phyloP scores from a whole-genome alignment of 1,284 basidiomycete genomes.

The Papiliotrema laurentii region DNA sequence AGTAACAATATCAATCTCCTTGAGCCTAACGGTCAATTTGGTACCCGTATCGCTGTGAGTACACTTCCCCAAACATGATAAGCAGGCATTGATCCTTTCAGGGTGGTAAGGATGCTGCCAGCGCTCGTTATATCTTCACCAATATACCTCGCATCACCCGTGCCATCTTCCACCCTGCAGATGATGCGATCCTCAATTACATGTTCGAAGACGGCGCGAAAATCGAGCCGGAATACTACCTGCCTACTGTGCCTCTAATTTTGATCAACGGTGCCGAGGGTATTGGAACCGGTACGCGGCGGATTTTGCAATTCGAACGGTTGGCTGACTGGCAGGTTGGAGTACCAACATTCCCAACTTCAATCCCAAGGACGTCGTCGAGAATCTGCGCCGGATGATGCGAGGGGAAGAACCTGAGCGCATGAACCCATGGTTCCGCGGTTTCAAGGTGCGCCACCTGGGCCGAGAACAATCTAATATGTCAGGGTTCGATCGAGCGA shows the following conservation, averaged over 20 bases:
- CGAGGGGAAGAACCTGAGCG: conserved; percentile 72
- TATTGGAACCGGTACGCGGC: conserved; percentile 78
- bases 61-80: background rate
- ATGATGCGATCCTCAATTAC: conserved; percentile 79
- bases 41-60: conserved; percentile 63
- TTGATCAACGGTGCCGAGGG: conserved; percentile 94
- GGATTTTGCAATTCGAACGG: conserved; percentile 1
- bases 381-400: conserved; percentile 84
- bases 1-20: conserved; percentile 95
- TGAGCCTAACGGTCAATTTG: conserved; percentile 90
- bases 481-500: conserved; percentile 72
- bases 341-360: conserved; percentile 90
- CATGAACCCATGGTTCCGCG: conserved; percentile 97
- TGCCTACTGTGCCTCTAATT: conserved; percentile 84
- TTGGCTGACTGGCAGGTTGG: conserved; percentile 64
- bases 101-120: conserved; percentile 93
- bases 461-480: background rate
- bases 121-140: conserved; percentile 96
- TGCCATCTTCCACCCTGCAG: conserved; percentile 72
- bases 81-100: conserved; percentile 41
- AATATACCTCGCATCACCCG: conserved; percentile 73
- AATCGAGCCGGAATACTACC: conserved; percentile 94
- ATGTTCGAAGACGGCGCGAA: conserved; percentile 80
- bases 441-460: conserved; percentile 57
- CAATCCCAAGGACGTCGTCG: conserved; percentile 87